A percentile compares a stretch with the other conserved stretches of the same genome.
Conservation (phyloP, 2,329 filamentous ascomycete species). For the Emergomyces africanus region DNA sequence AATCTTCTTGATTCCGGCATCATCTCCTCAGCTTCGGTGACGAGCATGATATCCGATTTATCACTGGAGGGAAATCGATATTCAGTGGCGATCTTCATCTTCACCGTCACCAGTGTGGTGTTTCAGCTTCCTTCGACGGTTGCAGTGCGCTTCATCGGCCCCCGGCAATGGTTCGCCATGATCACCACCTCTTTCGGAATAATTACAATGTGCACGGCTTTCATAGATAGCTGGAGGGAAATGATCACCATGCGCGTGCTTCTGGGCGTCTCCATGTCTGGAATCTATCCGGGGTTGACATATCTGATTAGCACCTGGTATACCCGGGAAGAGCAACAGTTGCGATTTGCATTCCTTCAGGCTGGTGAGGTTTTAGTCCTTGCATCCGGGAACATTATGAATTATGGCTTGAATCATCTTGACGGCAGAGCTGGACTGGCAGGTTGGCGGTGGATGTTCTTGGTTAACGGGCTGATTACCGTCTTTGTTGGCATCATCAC, state of each 20-base stretch:
- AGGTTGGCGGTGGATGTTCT: constrained; percentile 58
- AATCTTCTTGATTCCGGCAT: constrained; percentile 59
- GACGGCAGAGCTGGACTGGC: constrained; percentile 43
- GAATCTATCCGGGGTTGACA: constrained; percentile 33
- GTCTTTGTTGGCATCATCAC: constrained; percentile 46
- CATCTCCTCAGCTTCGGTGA: constrained; percentile 56
- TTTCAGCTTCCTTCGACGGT: constrained; percentile 59
- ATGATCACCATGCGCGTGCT: constrained; percentile 57
- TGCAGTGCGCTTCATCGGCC: constrained; percentile 51
- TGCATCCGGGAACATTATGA: constrained; percentile 53
- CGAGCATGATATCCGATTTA: constrained; percentile 53
- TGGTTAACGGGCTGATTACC: constrained; percentile 52
- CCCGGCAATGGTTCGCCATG: constrained; percentile 47
- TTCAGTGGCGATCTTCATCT: constrained; percentile 59
- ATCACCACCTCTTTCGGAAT: constrained; percentile 50
- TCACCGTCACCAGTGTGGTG: constrained; percentile 54
- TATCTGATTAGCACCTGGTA: constrained; percentile 46
- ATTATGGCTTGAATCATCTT: constrained; percentile 55
- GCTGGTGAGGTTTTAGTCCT: constrained; percentile 52
- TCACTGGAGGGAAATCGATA: constrained; percentile 53
- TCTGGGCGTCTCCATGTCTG: constrained; percentile 49
- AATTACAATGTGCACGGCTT: constrained; percentile 56
- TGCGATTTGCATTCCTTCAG: constrained; percentile 53
- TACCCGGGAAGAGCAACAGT: constrained; percentile 50
- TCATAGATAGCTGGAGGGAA: constrained; percentile 53